Base-by-base conservation (phyloP, 2,329 filamentous ascomycete species). In the Celoporthe dispersa region DNA sequence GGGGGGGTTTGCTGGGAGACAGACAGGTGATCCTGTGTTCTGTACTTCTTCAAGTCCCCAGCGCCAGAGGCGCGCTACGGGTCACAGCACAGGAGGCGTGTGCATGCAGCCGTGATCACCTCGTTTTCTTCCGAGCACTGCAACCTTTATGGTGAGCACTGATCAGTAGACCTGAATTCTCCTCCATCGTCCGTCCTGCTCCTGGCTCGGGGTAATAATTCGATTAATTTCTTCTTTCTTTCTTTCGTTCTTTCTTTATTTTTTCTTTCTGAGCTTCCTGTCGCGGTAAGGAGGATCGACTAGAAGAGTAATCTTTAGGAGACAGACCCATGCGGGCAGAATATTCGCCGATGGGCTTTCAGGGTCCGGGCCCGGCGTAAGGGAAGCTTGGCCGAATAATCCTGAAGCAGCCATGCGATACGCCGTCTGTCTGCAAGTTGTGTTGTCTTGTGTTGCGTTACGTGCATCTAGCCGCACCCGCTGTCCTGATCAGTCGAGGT, bases 241-340 rank as follows among this genome's bases (percentile, higher is more conserved):
- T 37, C 7, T 39, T 44, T 22, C 39, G 16, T 48, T 6, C 44
- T 16, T 19, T 6, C 16, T 19, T n/a, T n/a, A 3, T 55, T 25
- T 55, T 55, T 53, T 48, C 57, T 51, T 57, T 63, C 41, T 48
- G 31, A 51, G 31, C 59, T 70, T 64, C 60, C 66, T 44, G 39
- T 41, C 66, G 53, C 39, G 44, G 68, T 37, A 31, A 60, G 64
- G 61, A 48, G 60, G 68, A 70, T 70, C 68, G 67, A 70, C 61
- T 41, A n/a, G 7, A 48, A 48, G 2, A 48, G 44, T 48, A 66
- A 70, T 70, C 66, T 64, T 68, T 66, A 70, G 69, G 66, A 70
- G 66, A 64, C 53, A 37, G 28, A 44, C 59, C 48, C n/a, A 63
- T 28, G 35, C 35, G 16, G 44, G 33, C 33, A 60, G 41, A 53